Conservation (phyloP, 345 rosid species). For the Camelina neglecta region DNA sequence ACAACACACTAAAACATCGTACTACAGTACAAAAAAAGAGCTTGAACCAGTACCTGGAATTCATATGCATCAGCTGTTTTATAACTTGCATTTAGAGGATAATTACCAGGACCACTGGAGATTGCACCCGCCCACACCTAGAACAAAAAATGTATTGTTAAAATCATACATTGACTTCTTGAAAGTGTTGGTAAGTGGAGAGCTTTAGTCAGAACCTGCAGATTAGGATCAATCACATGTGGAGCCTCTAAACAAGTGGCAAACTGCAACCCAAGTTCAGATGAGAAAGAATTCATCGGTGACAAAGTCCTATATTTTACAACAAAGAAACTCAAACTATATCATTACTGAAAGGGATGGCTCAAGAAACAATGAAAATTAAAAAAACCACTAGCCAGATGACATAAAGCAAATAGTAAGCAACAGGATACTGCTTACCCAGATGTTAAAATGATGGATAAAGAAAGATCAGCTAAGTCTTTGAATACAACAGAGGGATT, state of each 20-base stretch:
- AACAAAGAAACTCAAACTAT: constrained; percentile 33
- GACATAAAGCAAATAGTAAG: constrained; percentile 39
- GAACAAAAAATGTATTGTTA: constrained; percentile 40
- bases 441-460: constrained; percentile 89
- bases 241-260: constrained; percentile 96
- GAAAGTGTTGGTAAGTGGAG: constrained; percentile 11
- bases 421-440: constrained; percentile 63
- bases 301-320: constrained; percentile 72
- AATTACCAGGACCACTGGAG: constrained; percentile 71
- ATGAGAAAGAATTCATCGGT: constrained; percentile 90
- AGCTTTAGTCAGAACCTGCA: constrained; percentile 62
- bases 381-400: neutral
- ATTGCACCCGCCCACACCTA: constrained; percentile 86
- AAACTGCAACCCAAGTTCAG: constrained; percentile 94
- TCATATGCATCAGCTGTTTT: constrained; percentile 80
- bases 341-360: constrained; percentile 22
- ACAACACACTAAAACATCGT: constrained; percentile 14
- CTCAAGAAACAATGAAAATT: constrained; percentile 1
- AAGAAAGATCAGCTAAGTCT: constrained; percentile 83
- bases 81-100: constrained; percentile 85
- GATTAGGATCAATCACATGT: constrained; percentile 79
- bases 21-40: constrained; percentile 26
- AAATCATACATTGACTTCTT: constrained; percentile 16
- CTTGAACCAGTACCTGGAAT: constrained; percentile 68
- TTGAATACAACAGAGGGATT: constrained; percentile 92